These are phyloP conservation scores for Metroxylon sagu DNA, from an alignment of 176 grass and related monocot genomes.

Conservation along the genomic window DNA sequence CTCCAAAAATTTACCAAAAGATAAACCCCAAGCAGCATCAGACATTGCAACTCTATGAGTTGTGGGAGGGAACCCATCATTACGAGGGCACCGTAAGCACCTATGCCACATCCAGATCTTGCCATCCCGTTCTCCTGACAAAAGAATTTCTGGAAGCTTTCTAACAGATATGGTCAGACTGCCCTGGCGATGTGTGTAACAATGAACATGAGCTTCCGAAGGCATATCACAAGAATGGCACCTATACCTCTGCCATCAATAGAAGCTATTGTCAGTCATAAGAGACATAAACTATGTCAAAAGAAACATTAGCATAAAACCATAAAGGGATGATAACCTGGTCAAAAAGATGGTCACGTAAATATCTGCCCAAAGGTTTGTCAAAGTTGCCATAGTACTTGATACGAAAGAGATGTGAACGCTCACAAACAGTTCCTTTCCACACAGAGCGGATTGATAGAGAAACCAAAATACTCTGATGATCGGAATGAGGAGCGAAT, in stretches of 20 bases:
- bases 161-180: constrained; percentile 96
- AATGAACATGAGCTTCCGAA: constrained; percentile 94
- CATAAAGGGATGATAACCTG: constrained; percentile 38
- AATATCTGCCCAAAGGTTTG: constrained; percentile 82
- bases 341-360: constrained; percentile 80
- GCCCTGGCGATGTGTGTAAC: constrained; percentile 83
- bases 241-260: constrained; percentile 37
- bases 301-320: constrained; percentile 1
- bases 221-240: constrained; percentile 78
- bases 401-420: constrained; percentile 84
- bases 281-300: neutral
- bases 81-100: constrained; percentile 74
- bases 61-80: constrained; percentile 83
- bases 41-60: constrained; percentile 88
- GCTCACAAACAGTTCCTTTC: constrained; percentile 89
- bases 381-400: constrained; percentile 97
- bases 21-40: constrained; percentile 92
- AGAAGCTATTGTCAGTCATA: neutral
- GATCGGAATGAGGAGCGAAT: constrained; percentile 49
- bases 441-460: constrained; percentile 82
- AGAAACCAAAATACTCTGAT: constrained; percentile 91
- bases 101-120: constrained; percentile 99
- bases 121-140: constrained; percentile 71
- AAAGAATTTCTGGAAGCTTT: constrained; percentile 52
- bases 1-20: constrained; percentile 98